phyloP scores from a whole-genome alignment of 1,284 basidiomycete species.

The Pholiota adiposa region DNA sequence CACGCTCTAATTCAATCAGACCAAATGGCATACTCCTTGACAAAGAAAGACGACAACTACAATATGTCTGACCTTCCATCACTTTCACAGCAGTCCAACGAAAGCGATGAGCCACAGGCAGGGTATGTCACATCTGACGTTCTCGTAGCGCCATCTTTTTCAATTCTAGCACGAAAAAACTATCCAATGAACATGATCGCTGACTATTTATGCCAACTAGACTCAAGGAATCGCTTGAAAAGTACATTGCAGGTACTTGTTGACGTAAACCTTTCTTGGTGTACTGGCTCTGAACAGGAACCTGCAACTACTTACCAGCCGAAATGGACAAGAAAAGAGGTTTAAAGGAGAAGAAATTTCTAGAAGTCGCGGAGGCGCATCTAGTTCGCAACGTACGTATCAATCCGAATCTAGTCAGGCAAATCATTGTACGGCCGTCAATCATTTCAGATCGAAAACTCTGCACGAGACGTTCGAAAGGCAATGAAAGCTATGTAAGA shows the following conservation, averaged over 20 bases:
- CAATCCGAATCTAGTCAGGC: background rate
- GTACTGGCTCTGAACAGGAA: background rate
- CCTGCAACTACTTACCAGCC: background rate
- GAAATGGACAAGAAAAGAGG: slow-evolving; percentile 8
- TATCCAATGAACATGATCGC: background rate
- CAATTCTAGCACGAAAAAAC: too few species aligned
- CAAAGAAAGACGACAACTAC: background rate
- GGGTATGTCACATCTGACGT: background rate
- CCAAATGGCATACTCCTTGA: too few species aligned
- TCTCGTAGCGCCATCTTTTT: too few species aligned
- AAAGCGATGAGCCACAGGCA: background rate
- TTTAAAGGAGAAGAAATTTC: slow-evolving; percentile 12
- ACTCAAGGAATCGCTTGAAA: slow-evolving; percentile 6
- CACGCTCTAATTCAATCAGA: background rate
- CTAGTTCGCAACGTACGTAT: background rate
- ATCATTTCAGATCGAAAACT: slow-evolving; percentile 1
- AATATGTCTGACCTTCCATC: background rate
- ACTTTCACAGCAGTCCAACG: slow-evolving; percentile 4
- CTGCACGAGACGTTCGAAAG: slow-evolving; percentile 12
- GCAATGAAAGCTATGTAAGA: slow-evolving; percentile 18
- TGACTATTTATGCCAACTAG: background rate
- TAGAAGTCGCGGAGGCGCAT: slow-evolving; percentile 4
- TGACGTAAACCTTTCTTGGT: background rate
- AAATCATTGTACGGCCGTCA: background rate
- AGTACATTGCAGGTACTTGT: slow-evolving; percentile 1